Base-by-base conservation (phyloP, 257 asterid species). In the Echium plantagineum region DNA sequence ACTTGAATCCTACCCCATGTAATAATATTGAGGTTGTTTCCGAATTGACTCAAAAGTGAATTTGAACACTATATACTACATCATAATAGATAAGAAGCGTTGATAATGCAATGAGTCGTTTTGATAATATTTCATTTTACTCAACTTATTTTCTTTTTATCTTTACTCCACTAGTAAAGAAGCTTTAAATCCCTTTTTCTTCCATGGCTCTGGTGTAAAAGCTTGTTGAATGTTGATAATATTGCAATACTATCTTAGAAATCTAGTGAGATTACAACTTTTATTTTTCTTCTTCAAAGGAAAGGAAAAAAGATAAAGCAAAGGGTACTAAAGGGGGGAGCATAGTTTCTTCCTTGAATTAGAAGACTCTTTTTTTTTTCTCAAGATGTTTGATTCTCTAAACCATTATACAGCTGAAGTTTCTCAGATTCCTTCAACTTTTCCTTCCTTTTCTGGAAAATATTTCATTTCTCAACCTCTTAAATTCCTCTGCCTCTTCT, bases 261-360 rank as follows among this genome's bases (percentile, higher is more conserved):
- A 47, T 38, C 42, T 38, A 54, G 58, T 65, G 62, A 16, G 16
- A 7, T 58, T 69, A 70, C 68, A 74, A 52, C 60, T 65, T 72
- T 65, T 56, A 75, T 66, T 69, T 72, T 69, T 72, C 71, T 75
- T 72, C 71, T 69, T 75, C 75, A 69, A 71, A 70, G 51, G 64
- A 65, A 73, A 70, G 63, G 68, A 24, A 60, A 71, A 63, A 52
- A 48, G 62, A 60, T 60, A 65, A 64, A 63, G 70, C 55, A 66
- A 63, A 68, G 65, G 63, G 60, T 35, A 68, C 6, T 6, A 85
- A 89, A 80, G 86, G 79, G 79, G 80, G 57, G 66, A 65, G 72
- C 72, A 83, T 75, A 80, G 71, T 85, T 81, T 78, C 89, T 77
- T 78, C 87, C 87, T 83, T 90, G 86, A 78, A 72, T 71, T 78